phyloP scores from a whole-genome alignment of 768 basidiomycete species.

The Trametes cinnabarina region DNA sequence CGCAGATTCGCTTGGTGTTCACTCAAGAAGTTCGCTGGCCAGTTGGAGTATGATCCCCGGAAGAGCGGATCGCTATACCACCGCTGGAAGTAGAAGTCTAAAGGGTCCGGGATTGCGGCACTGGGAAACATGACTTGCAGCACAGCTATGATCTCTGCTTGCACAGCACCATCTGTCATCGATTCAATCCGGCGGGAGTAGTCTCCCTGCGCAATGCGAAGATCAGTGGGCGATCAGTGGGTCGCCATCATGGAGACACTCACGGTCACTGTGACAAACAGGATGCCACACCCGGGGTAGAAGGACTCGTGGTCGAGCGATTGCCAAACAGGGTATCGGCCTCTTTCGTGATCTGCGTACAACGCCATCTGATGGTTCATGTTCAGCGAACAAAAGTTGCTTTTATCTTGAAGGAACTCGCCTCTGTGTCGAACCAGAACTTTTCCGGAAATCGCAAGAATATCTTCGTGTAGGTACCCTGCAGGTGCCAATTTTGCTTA shows the following conservation, averaged over 20 bases:
- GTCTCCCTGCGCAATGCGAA: slow-evolving; percentile 45
- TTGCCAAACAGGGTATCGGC: slow-evolving; percentile 69
- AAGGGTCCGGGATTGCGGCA: slow-evolving; percentile 51
- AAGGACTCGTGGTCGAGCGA: slow-evolving; percentile 56
- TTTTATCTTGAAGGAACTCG: neutral
- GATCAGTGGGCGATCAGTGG: neutral
- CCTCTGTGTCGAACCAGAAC: slow-evolving; percentile 55
- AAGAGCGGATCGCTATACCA: slow-evolving; percentile 55
- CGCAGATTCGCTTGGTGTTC: slow-evolving; percentile 53
- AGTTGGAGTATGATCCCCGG: slow-evolving; percentile 66
- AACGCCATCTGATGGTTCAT: slow-evolving; percentile 44
- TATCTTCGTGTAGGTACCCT: slow-evolving; percentile 65
- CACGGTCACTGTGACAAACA: slow-evolving; percentile 52
- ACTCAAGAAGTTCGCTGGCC: slow-evolving; percentile 60
- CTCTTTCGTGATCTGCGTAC: slow-evolving; percentile 58
- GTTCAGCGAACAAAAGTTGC: too few species aligned
- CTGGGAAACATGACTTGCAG: slow-evolving; percentile 61
- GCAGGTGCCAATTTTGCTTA: slow-evolving; percentile 54
- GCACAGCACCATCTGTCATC: slow-evolving; percentile 45
- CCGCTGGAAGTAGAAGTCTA: slow-evolving; percentile 51
- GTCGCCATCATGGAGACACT: neutral
- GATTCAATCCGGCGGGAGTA: slow-evolving; percentile 58
- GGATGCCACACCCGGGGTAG: slow-evolving; percentile 57
- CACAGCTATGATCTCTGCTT: slow-evolving; percentile 54
- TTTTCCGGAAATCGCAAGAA: slow-evolving; percentile 61